A percentile compares a stretch with the other conserved stretches of the same genome.
Evolutionary conservation across 495 filamentous ascomycete species (phyloP).

Genomic region (Cercophora samala): DNA sequence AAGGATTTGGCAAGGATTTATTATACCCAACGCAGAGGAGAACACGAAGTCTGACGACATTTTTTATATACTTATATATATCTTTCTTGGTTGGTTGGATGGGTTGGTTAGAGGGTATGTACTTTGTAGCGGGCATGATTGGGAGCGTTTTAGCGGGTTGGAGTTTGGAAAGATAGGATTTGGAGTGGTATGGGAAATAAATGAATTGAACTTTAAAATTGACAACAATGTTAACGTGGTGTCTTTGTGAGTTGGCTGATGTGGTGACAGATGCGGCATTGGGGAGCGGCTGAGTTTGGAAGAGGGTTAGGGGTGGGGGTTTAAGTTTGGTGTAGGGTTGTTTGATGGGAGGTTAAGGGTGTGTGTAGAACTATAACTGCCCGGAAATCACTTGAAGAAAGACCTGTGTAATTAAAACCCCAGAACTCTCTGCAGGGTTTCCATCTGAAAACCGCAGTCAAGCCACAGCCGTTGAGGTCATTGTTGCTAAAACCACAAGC

Average conservation of each 20-base stretch:
- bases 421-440: too few relatives aligned
- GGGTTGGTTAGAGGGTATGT: neutral
- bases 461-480: neutral
- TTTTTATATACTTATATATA: neutral
- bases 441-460: neutral
- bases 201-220: conserved; percentile 36
- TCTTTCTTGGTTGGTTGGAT: neutral
- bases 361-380: neutral
- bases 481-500: neutral
- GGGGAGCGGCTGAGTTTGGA: neutral
- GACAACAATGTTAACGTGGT: neutral
- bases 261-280: neutral
- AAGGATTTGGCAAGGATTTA: neutral
- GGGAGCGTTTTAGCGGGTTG: neutral
- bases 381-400: too few relatives aligned
- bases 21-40: neutral
- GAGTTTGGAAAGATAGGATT: neutral
- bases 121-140: neutral
- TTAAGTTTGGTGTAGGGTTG: neutral
- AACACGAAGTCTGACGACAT: conserved; percentile 9
- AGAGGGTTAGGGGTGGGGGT: neutral
- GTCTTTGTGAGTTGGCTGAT: neutral
- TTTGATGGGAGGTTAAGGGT: neutral
- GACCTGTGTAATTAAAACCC: too few relatives aligned
- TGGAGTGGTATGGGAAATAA: neutral